Evolutionary conservation across 495 filamentous ascomycete species (phyloP).

Genomic region (Podospora appendiculata): DNA sequence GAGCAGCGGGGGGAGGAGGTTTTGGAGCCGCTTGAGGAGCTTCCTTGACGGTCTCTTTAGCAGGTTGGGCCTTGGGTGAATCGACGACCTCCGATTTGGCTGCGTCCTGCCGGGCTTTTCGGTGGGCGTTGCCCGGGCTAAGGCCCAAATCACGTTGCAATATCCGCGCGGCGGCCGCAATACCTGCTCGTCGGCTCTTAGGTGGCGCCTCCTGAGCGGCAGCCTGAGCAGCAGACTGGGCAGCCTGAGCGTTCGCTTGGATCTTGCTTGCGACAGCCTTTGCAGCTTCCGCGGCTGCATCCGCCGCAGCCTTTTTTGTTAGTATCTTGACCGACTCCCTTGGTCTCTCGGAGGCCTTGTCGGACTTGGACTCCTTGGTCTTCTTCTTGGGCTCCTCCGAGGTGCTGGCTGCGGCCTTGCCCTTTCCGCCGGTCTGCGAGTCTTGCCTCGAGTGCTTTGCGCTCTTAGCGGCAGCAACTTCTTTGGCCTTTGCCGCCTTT

Average conservation of each 20-base stretch:
- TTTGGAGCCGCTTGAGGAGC: conserved; percentile 15
- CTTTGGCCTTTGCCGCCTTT: conserved; percentile 81
- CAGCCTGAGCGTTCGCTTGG: conserved; percentile 9
- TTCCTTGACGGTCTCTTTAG: conserved; percentile 26
- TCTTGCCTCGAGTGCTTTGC: conserved; percentile 43
- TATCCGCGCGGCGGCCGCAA: conserved; percentile 71
- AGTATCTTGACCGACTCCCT: conserved; percentile 77
- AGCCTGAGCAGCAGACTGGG: conserved; percentile 7
- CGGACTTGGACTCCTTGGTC: conserved; percentile 27
- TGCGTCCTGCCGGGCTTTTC: conserved; percentile 43
- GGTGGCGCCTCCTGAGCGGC: conserved; percentile 19
- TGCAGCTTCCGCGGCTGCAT: conserved; percentile 42
- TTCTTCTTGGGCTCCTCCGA: conserved; percentile 42
- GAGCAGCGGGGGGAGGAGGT: conserved; percentile 17
- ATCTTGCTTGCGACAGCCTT: conserved; percentile 31
- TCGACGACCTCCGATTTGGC: conserved; percentile 38
- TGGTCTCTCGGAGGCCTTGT: conserved; percentile 54
- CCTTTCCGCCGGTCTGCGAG: conserved; percentile 25
- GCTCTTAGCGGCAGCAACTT: conserved; percentile 41
- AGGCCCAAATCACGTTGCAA: conserved; percentile 86
- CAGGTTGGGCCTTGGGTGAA: conserved; percentile 26
- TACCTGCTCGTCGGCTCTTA: conserved; percentile 56
- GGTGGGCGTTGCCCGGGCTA: conserved; percentile 51
- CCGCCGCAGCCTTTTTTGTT: conserved; percentile 55
- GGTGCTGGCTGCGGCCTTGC: conserved; percentile 43